phyloP scores from a whole-genome alignment of 495 filamentous ascomycete species.

The Podospora comata region DNA sequence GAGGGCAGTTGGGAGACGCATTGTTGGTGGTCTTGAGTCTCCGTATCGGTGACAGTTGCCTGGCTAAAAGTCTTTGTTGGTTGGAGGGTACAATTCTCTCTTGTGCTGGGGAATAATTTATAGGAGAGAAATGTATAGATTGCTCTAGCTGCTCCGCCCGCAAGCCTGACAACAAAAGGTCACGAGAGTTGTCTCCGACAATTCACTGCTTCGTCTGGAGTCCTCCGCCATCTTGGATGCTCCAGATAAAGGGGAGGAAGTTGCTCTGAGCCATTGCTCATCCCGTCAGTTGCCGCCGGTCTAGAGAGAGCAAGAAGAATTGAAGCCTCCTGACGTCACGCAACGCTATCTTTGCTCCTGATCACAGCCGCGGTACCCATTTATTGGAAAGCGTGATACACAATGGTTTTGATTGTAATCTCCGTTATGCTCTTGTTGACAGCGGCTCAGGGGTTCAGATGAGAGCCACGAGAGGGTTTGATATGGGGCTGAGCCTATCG shows the following conservation, averaged over 20 bases:
- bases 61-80: too few species aligned
- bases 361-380: not conserved
- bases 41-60: not conserved
- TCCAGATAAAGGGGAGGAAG: not conserved
- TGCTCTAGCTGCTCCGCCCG: not conserved
- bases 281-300: not conserved
- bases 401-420: not conserved
- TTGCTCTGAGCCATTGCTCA: not conserved
- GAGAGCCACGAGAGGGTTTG: not conserved
- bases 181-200: not conserved
- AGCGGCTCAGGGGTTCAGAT: not conserved
- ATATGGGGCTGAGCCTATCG: not conserved
- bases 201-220: not conserved
- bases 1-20: not conserved
- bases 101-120: not conserved
- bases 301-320: not conserved
- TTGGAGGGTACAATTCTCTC: not conserved
- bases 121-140: not conserved
- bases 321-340: constrained; percentile 7
- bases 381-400: not conserved
- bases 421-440: not conserved
- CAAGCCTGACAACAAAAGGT: not conserved
- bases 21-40: not conserved
- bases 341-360: not conserved
- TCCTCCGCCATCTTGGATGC: not conserved